phyloP scores from a whole-genome alignment of 306 rosid species.

The Pyrus communis region DNA sequence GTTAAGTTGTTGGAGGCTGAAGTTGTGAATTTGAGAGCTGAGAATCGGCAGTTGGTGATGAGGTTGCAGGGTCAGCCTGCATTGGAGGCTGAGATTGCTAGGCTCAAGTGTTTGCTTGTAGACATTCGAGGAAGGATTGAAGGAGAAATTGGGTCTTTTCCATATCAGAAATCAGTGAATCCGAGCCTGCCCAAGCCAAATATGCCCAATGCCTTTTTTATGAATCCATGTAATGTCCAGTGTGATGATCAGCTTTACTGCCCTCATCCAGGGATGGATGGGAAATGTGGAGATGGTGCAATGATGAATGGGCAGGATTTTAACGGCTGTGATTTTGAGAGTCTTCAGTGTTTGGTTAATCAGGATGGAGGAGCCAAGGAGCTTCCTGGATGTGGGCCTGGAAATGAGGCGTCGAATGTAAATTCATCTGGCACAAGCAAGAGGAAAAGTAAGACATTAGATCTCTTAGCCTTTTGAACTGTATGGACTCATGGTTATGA shows the following conservation, averaged over 20 bases:
- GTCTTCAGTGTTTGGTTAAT: slow-evolving; percentile 57
- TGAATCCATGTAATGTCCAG: slow-evolving; percentile 86
- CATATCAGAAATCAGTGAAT: slow-evolving; percentile 65
- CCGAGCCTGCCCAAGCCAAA: slow-evolving; percentile 23
- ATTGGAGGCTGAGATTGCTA: slow-evolving; percentile 79
- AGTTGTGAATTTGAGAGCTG: slow-evolving; percentile 64
- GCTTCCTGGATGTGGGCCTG: slow-evolving; percentile 49
- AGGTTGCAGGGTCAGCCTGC: slow-evolving; percentile 86
- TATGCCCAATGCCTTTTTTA: slow-evolving; percentile 41
- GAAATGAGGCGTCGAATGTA: slow-evolving; percentile 31
- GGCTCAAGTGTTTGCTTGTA: slow-evolving; percentile 94
- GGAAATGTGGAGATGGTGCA: slow-evolving; percentile 38
- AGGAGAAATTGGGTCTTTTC: slow-evolving; percentile 91
- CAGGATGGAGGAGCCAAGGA: slow-evolving; percentile 58
- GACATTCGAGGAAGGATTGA: slow-evolving; percentile 95
- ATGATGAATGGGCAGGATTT: slow-evolving; percentile 38
- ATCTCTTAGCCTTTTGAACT: neutral
- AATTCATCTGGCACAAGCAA: slow-evolving; percentile 38
- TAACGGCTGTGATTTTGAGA: slow-evolving; percentile 77
- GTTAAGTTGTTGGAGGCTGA: slow-evolving; percentile 89
- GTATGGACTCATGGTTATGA: neutral
- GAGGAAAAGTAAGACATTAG: slow-evolving; percentile 47
- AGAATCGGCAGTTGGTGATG: slow-evolving; percentile 81
- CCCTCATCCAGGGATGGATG: slow-evolving; percentile 53
- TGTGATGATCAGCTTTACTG: slow-evolving; percentile 77